phyloP scores from a whole-genome alignment of 352 stramenopile genomes.

The Hyaloperonospora brassicae region DNA sequence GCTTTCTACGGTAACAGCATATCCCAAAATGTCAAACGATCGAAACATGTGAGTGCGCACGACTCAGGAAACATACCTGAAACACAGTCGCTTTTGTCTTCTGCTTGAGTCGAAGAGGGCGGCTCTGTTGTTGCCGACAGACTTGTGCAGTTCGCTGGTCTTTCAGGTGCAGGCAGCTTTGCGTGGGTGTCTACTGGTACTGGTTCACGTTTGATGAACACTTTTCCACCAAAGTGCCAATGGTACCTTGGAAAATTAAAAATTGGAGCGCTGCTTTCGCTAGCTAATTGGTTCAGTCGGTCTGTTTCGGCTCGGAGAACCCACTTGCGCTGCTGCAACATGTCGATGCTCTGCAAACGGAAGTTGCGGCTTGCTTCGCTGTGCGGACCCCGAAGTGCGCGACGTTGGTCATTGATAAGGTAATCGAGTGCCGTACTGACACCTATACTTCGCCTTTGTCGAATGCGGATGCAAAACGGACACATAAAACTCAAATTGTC shows the following conservation, averaged over 20 bases:
- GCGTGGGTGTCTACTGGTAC: slow-evolving; percentile 5
- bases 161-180: not conserved
- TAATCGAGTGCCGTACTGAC: slow-evolving; percentile 23
- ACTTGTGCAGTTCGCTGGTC: not conserved
- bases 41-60: not conserved
- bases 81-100: slow-evolving; percentile 2
- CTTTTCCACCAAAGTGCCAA: slow-evolving; percentile 28
- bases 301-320: slow-evolving; percentile 20
- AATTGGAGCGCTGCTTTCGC: slow-evolving; percentile 21
- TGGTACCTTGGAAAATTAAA: slow-evolving; percentile 36
- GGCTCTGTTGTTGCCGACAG: slow-evolving; percentile 2
- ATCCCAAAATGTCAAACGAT: not conserved
- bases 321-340: slow-evolving; percentile 18
- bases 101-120: slow-evolving; percentile 2
- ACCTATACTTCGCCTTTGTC: slow-evolving; percentile 25
- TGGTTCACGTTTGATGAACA: slow-evolving; percentile 28
- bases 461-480: slow-evolving; percentile 40
- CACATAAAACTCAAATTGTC: slow-evolving; percentile 19
- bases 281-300: slow-evolving; percentile 27
- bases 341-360: slow-evolving; percentile 32
- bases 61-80: slow-evolving; percentile 8
- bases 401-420: slow-evolving; percentile 27
- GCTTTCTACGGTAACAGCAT: no score
- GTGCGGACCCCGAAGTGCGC: slow-evolving; percentile 16
- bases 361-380: slow-evolving; percentile 31